Evolutionary conservation across 1,284 basidiomycete species (phyloP), one percentile per base, ranked within the genome.

Genomic region (Malassezia brasiliensis): DNA sequence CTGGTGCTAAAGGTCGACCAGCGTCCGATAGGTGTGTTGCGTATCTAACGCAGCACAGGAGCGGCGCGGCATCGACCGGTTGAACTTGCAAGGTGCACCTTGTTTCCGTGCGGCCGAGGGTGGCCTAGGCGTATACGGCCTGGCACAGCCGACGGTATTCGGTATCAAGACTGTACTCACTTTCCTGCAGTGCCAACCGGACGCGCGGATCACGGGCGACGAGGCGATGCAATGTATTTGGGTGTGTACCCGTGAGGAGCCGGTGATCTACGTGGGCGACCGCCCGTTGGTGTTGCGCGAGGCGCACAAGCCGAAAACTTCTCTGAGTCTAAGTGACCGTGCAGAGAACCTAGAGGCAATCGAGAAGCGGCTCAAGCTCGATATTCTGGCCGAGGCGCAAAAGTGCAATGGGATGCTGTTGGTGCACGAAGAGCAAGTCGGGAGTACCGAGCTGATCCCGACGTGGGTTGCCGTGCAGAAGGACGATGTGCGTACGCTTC

Each of bases 291-390:
- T 99, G 12, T 79, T 98, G n/a, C 82, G 94, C 47, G 93, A 99
- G 74, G 84, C 87, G 0, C 82, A 87, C 12, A 83, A 86, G 54
- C 93, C 94, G 1, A 82, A 86, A 54, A 81, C 83, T 48, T 87
- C 86, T 0, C 80, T 96, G 53, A 80, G 84, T 15, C 77, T 96
- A 38, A 93, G 89, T 15, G 89, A 94, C 74, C 83, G 94, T 36
- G 88, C 91, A 0, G 86, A 90, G 75, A 96, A 94, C 70, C 79
- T 99, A 10, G 94, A 98, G 75, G 90, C 85, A 3, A 96, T 99
- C 60, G 94, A 99, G 77, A 79, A 81, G 37, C 83, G 93, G 6
- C 61, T 74, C 38, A 96, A 93, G 78, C 81, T 84, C 36, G 94
- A 99, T 71, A 93, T 99, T 50, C 78, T 98, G n/a, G 81, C 84